Evolutionary conservation across 2,329 filamentous ascomycete genomes (phyloP).

Genomic region (Beauveria australis): DNA sequence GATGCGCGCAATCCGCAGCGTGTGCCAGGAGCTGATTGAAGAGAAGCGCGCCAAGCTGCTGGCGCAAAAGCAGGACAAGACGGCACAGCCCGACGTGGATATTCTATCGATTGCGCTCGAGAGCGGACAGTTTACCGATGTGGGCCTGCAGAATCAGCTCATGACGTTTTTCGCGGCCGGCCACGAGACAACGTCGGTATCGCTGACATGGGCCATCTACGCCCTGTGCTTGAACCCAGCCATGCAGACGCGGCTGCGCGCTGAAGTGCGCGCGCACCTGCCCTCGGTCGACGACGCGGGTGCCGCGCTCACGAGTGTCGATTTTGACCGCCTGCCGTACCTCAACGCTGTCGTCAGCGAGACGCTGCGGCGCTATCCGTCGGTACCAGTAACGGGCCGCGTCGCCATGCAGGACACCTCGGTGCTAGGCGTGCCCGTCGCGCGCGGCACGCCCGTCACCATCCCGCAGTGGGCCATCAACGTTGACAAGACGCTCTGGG

Average conservation of each 20-base stretch:
- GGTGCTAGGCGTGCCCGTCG: conserved; percentile 57
- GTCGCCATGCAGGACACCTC: conserved; percentile 55
- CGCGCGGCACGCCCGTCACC: conserved; percentile 61
- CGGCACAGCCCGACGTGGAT: conserved; percentile 50
- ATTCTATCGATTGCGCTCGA: conserved; percentile 75
- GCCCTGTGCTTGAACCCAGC: conserved; percentile 58
- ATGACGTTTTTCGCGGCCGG: conserved; percentile 84
- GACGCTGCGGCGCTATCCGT: conserved; percentile 62
- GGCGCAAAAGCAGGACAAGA: conserved; percentile 24
- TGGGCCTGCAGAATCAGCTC: conserved; percentile 76
- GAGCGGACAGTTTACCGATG: conserved; percentile 67
- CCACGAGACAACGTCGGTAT: conserved; percentile 70
- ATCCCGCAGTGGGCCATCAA: conserved; percentile 63
- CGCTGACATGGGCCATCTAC: conserved; percentile 69
- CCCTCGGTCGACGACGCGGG: conserved; percentile 34
- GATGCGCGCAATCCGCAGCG: conserved; percentile 50
- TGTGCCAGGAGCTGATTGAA: conserved; percentile 60
- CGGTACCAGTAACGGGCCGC: conserved; percentile 64
- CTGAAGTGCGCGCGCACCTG: conserved; percentile 56
- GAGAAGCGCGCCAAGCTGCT: conserved; percentile 53
- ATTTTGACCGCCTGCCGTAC: conserved; percentile 64
- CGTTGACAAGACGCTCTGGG: conserved; percentile 63
- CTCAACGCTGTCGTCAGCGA: conserved; percentile 65
- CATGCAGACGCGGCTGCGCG: conserved; percentile 57
- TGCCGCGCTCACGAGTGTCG: conserved; percentile 22